These are phyloP conservation scores for Cercospora janseana DNA, from an alignment of 2,329 filamentous ascomycete genomes.

Conservation along the genomic window DNA sequence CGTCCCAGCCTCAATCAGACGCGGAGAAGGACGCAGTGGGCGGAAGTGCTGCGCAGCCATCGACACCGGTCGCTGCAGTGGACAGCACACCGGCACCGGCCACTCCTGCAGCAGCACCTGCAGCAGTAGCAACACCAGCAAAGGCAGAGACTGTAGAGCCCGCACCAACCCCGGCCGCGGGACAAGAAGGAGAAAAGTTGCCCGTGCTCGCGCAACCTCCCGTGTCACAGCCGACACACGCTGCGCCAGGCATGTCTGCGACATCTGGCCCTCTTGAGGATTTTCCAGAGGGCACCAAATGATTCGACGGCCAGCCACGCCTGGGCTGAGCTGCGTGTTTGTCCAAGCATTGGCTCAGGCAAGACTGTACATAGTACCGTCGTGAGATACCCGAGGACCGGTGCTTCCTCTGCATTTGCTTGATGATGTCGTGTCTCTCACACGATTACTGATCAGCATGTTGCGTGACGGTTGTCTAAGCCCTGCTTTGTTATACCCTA, in stretches of 20 bases:
- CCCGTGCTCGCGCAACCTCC: conserved; percentile 14
- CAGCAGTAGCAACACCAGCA: conserved; percentile 6
- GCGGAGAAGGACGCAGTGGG: background rate
- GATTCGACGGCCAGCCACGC: background rate
- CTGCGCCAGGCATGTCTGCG: conserved; percentile 26
- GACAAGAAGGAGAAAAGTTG: conserved; percentile 13
- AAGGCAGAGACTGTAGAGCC: background rate
- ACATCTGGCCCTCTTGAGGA: conserved; percentile 28
- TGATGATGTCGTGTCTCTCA: background rate
- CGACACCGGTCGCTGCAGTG: background rate
- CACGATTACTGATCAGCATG: too few relatives aligned
- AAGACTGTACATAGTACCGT: background rate
- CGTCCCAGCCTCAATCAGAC: background rate
- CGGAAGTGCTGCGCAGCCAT: background rate
- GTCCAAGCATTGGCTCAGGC: background rate
- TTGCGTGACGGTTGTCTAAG: too few relatives aligned
- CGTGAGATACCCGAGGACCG: background rate
- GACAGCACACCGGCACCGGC: conserved; percentile 1
- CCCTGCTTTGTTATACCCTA: conserved; percentile 18
- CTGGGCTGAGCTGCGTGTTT: background rate
- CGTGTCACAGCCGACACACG: conserved; percentile 1
- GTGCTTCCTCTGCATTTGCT: background rate
- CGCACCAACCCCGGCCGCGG: conserved; percentile 9
- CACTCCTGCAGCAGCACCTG: background rate
- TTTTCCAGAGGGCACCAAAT: conserved; percentile 20